Base-by-base conservation (phyloP, 208 protist genomes). In the Herpetomonas tarakana region DNA sequence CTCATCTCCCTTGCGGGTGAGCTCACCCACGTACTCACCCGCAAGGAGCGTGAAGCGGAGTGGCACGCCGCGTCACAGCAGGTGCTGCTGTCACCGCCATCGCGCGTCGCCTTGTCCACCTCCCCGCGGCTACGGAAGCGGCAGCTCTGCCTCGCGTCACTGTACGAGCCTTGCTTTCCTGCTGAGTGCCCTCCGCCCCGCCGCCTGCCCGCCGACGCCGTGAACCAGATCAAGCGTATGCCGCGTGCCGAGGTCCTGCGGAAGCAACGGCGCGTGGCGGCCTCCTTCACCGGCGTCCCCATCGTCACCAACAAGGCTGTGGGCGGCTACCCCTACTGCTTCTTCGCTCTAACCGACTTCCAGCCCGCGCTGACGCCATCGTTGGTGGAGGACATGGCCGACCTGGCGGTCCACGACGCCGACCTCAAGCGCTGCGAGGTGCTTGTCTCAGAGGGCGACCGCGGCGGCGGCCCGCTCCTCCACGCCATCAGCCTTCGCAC, bases 371-470 rank as follows among this genome's bases (percentile, higher is more conserved):
- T 79, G 46, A 46, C 64, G 4, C 73, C 73, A 2, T 30, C 51
- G 11, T 27, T 79, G n/a, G 73, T 79, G 26, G 73, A 79, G 58
- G 73, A 73, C 52, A 74, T 79, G 57, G 73, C 73, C n/a, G 73
- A 79, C 47, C 41, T 74, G 3, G 50, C 30, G 39, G 66, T 79
- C 16, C 39, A 69, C 55, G 38, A 64, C 67, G 54, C 29, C 9
- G 49, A 67, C 56, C 27, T 65, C 29, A 4, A 3, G 12, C 54
- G 55, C 28, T 74, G 61, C 39, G 68, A 74, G 27, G 62, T 79
- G 49, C 51, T 79, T n/a, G 67, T 79, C 3, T 79, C 73, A 2
- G 73, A 74, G 39, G 73, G 67, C 2, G 73, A 79, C 45, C 59
- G 73, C 22, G 73, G 73, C 25, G 66, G 73, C 18, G 67, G 50